A percentile compares a stretch with the other conserved stretches of the same genome.
Conservation (phyloP, 129 eudicot genomes). For the sunflower (Helianthus annuus) region DNA sequence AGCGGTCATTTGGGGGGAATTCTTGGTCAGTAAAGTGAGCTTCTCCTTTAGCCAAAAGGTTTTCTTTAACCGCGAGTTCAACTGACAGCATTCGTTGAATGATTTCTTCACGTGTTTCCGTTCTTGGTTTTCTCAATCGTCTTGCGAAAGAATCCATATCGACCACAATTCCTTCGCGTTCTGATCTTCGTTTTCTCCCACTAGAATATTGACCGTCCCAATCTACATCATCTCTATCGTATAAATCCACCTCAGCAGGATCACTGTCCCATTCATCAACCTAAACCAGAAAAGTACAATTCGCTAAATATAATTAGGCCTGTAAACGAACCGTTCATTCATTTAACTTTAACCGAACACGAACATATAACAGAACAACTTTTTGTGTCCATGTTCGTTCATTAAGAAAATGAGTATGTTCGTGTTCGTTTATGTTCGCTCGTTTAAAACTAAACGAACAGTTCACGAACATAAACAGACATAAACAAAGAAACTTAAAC, state of each 20-base stretch:
- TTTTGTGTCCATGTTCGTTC: too few species aligned
- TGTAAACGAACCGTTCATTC: too few species aligned
- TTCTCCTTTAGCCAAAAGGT: constrained; percentile 90
- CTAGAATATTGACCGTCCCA: constrained; percentile 99
- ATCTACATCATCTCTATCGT: constrained; percentile 92
- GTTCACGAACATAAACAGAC: too few species aligned
- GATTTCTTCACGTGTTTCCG: constrained; percentile 87
- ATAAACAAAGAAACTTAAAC: too few species aligned
- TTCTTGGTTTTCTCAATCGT: constrained; percentile 76
- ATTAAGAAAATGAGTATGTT: too few species aligned
- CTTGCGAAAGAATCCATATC: constrained; percentile 95
- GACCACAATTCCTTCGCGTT: constrained; percentile 72
- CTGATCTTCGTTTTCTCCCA: constrained; percentile 88
- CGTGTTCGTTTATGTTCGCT: too few species aligned
- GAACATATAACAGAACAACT: too few species aligned
- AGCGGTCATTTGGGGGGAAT: constrained; percentile 89
- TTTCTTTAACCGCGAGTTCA: constrained; percentile 92
- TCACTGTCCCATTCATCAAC: constrained; percentile 99
- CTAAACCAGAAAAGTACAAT: constrained; percentile 34
- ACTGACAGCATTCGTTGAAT: constrained; percentile 93
- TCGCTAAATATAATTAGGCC: background rate
- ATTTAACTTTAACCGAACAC: too few species aligned
- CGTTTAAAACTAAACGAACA: too few species aligned
- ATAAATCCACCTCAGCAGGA: constrained; percentile 97
- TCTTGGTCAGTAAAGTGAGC: constrained; percentile 88